Base-by-base conservation (phyloP, 768 basidiomycete genomes). In the Cystofilobasidium bisporidii region DNA sequence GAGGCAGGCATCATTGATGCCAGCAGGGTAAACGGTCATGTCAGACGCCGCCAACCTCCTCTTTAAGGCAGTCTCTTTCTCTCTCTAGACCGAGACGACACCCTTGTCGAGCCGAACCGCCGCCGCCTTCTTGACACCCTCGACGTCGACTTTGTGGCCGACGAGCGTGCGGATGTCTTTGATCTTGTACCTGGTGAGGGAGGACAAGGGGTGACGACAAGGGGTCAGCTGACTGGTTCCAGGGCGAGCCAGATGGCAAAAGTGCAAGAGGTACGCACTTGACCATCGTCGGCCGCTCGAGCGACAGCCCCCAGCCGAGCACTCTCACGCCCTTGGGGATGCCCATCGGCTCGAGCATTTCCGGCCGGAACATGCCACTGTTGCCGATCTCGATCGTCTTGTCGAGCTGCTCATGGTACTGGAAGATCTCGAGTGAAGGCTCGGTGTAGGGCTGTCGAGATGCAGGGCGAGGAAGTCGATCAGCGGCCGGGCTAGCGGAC, bases 291-390 rank as follows among this genome's bases (percentile, higher is more conserved):
- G 96, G 96, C 69, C 96, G 81, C 79, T 99, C 96, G 33, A 98
- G 80, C 74, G 86, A 84, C 70, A 99, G 83, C 57, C 96, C 96
- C 91, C 93, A 99, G 22, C 96, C 96, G 70, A 92, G 89, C 30
- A 97, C 94, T 30, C 92, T 86, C 15, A 98, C 91, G 74, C 92
- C 92, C 71, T 89, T 88, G 0, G 96, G 96, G 75, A 98, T 86
- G 38, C 96, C 96, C 93, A 98, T 97, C 10, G 96, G 92, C 76
- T 92, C 92, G 38, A 99, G 81, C 94, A 99, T 97, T 77, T 99
- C 96, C 4, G 96, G 96, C 40, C 96, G 85, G 86, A 99, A 99
- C 89, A 99, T 94, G 28, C 96, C 96, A 75, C 75, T 76, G 79
- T 98, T 98, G 41, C 94, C 94, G 38, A 98, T 91, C 78, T 97